Conservation (phyloP, 1,284 basidiomycete genomes). For the Irpex sp. region DNA sequence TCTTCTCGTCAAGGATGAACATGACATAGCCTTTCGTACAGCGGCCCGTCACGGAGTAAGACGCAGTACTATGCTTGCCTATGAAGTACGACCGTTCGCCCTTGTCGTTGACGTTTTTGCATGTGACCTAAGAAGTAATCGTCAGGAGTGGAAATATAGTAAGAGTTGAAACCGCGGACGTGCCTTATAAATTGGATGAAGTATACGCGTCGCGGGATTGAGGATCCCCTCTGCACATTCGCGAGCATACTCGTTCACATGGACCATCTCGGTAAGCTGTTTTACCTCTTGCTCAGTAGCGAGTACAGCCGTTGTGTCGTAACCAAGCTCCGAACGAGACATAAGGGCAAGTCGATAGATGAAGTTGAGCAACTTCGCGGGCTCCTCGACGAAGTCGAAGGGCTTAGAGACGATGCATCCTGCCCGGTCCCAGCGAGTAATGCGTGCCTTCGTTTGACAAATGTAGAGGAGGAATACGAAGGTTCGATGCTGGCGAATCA, state of each 20-base stretch:
- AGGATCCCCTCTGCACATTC: neutral
- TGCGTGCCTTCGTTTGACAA: conserved; percentile 1
- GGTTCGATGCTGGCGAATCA: conserved; percentile 15
- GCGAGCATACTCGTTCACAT: neutral
- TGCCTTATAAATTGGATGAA: neutral
- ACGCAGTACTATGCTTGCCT: neutral
- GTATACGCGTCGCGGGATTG: neutral
- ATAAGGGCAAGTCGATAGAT: neutral
- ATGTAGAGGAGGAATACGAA: conserved; percentile 14
- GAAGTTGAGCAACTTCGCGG: conserved; percentile 9
- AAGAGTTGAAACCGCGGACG: neutral
- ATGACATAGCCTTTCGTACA: neutral
- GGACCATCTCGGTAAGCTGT: neutral
- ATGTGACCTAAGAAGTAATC: neutral
- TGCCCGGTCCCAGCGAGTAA: conserved; percentile 17
- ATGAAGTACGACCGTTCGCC: neutral
- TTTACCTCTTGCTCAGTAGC: neutral
- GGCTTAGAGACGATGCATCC: conserved; percentile 13
- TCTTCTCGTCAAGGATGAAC: neutral
- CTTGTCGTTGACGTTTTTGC: neutral
- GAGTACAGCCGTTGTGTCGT: neutral
- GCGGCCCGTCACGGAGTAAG: neutral
- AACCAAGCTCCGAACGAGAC: neutral
- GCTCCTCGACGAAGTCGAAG: conserved; percentile 8
- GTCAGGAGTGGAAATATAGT: neutral